Evolutionary conservation across 148 eudicot species (phyloP).

Genomic region (Persicaria tinctoria): DNA sequence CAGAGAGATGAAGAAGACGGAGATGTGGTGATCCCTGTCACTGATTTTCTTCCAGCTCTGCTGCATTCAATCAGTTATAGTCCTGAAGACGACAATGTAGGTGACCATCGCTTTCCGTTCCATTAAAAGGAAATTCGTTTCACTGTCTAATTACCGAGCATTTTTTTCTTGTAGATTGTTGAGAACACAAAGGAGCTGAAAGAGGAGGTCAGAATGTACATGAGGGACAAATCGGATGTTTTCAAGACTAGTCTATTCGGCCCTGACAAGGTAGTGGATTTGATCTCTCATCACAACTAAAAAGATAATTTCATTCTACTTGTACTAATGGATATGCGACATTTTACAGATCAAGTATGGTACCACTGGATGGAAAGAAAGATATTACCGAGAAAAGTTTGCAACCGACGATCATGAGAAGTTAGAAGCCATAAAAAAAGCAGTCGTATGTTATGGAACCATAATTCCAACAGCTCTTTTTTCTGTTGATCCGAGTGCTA

Average conservation of each 20-base stretch:
- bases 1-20: constrained; percentile 9
- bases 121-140: neutral
- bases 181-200: constrained; percentile 29
- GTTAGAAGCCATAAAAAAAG: constrained; percentile 20
- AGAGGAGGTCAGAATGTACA: constrained; percentile 16
- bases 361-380: constrained; percentile 26
- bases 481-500: neutral
- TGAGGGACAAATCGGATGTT: constrained; percentile 16
- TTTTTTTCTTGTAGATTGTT: constrained; percentile 14
- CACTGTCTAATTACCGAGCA: neutral
- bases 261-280: constrained; percentile 23
- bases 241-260: constrained; percentile 22
- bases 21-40: neutral
- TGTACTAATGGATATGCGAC: neutral
- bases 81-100: neutral
- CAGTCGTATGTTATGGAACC: constrained; percentile 21
- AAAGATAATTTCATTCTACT: neutral
- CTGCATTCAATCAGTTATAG: neutral
- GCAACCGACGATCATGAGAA: constrained; percentile 14
- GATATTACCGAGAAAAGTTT: constrained; percentile 41
- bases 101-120: neutral
- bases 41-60: neutral
- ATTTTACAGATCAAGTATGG: constrained; percentile 35
- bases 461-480: too few relatives aligned
- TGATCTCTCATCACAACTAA: neutral